Conservation (phyloP, 2,329 filamentous ascomycete genomes). For the Ophioceras dolichostomum region DNA sequence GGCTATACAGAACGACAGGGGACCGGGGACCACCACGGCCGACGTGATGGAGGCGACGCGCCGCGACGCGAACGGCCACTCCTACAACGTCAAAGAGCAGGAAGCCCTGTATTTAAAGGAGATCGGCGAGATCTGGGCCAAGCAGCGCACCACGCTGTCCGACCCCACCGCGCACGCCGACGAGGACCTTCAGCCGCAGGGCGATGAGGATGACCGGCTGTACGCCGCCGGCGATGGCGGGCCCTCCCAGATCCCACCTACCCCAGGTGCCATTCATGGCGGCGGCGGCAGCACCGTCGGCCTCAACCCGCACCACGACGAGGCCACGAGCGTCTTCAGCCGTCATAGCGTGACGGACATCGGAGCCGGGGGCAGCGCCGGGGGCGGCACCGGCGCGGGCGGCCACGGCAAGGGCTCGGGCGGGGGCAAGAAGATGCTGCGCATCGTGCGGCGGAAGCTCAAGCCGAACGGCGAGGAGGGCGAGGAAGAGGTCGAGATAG, state of each 20-base stretch:
- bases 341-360: slow-evolving; percentile 2
- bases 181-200: slow-evolving; percentile 43
- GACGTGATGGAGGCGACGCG: slow-evolving; percentile 82
- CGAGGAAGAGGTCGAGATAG: slow-evolving; percentile 31
- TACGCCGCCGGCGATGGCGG: slow-evolving; percentile 51
- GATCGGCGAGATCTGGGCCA: slow-evolving; percentile 85
- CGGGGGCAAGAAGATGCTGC: slow-evolving; percentile 2
- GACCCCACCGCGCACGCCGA: slow-evolving; percentile 58
- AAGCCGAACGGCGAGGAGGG: background rate
- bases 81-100: slow-evolving; percentile 94
- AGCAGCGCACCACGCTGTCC: slow-evolving; percentile 67
- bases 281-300: background rate
- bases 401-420: slow-evolving; percentile 21
- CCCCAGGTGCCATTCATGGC: too few species aligned
- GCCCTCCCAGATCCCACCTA: too few species aligned
- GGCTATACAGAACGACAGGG: slow-evolving; percentile 42
- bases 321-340: slow-evolving; percentile 1
- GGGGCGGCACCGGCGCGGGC: background rate
- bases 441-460: background rate
- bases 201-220: slow-evolving; percentile 54
- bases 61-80: slow-evolving; percentile 83
- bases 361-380: background rate
- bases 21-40: slow-evolving; percentile 53
- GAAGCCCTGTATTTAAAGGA: slow-evolving; percentile 85
- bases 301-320: background rate